phyloP scores from a whole-genome alignment of 345 rosid species.

The Camelina laxa region DNA sequence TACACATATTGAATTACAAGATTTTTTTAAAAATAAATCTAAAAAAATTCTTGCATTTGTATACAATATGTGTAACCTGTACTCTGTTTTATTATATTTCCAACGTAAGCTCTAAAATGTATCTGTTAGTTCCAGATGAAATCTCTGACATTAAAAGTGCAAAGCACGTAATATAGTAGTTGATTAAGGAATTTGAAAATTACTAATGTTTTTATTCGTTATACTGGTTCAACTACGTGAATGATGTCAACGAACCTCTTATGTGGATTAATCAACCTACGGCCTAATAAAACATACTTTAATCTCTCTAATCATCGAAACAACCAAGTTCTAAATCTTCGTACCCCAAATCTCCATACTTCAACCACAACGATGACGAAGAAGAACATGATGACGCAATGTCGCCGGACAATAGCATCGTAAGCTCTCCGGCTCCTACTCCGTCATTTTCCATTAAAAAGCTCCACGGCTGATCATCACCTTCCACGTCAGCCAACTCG shows the following conservation, averaged over 20 bases:
- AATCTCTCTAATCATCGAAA: conserved; percentile 46
- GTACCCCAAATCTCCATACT: conserved; percentile 47
- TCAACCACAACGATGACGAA: conserved; percentile 54
- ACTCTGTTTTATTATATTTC: neutral
- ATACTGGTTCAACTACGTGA: conserved; percentile 11
- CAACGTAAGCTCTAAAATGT: neutral
- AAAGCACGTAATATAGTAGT: conserved; percentile 1
- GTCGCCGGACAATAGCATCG: conserved; percentile 48
- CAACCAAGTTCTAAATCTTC: conserved; percentile 52
- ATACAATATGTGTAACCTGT: conserved; percentile 1
- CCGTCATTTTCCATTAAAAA: conserved; percentile 42
- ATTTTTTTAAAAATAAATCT: neutral
- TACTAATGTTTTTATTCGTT: conserved; percentile 2
- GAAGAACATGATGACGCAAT: conserved; percentile 35
- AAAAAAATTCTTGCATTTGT: neutral
- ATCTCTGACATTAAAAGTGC: neutral
- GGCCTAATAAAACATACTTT: neutral
- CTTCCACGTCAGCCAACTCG: conserved; percentile 33
- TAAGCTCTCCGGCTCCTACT: conserved; percentile 42
- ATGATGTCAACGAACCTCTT: conserved; percentile 30
- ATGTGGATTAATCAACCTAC: neutral
- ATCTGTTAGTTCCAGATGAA: neutral
- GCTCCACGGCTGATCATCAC: conserved; percentile 55
- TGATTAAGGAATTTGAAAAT: neutral
- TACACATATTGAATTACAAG: neutral